These are phyloP conservation scores for Lathyrus aphaca DNA, from an alignment of 306 rosid genomes.

Conservation along the genomic window DNA sequence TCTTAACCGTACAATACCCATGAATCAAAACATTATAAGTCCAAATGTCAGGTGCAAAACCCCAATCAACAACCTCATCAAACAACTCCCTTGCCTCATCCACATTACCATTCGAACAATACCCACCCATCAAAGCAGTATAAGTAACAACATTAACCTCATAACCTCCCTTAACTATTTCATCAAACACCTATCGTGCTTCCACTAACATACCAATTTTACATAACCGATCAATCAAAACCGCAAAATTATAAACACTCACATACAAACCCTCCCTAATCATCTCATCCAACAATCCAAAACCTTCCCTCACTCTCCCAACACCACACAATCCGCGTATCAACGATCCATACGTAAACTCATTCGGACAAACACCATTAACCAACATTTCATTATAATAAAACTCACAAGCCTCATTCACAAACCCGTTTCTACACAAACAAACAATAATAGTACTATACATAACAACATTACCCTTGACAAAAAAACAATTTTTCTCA, in stretches of 20 bases:
- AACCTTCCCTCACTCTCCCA: constrained; percentile 8
- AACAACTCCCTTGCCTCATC: constrained; percentile 36
- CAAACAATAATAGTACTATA: constrained; percentile 35
- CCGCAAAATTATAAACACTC: constrained; percentile 24
- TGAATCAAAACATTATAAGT: constrained; percentile 30
- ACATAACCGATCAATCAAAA: constrained; percentile 34
- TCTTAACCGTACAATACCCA: constrained; percentile 38
- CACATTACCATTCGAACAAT: constrained; percentile 27
- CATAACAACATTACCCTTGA: constrained; percentile 33
- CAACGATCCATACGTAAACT: constrained; percentile 29
- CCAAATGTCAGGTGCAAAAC: constrained; percentile 31
- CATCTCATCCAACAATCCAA: constrained; percentile 23
- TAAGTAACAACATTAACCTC: constrained; percentile 30
- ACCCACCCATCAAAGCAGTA: constrained; percentile 35
- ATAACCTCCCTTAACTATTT: constrained; percentile 31
- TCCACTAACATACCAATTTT: constrained; percentile 29
- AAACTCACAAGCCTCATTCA: constrained; percentile 29
- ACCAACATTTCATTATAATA: constrained; percentile 29
- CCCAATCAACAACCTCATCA: constrained; percentile 17
- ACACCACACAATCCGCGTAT: constrained; percentile 11
- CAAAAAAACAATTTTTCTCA: background rate
- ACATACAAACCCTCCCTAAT: background rate
- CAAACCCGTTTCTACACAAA: constrained; percentile 29
- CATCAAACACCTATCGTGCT: constrained; percentile 10
- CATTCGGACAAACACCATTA: constrained; percentile 25